Percentiles rank a stretch among this genome's conserved stretches.
phyloP scores from a whole-genome alignment of 1,284 basidiomycete species.

The Trichosporon ovoides region DNA sequence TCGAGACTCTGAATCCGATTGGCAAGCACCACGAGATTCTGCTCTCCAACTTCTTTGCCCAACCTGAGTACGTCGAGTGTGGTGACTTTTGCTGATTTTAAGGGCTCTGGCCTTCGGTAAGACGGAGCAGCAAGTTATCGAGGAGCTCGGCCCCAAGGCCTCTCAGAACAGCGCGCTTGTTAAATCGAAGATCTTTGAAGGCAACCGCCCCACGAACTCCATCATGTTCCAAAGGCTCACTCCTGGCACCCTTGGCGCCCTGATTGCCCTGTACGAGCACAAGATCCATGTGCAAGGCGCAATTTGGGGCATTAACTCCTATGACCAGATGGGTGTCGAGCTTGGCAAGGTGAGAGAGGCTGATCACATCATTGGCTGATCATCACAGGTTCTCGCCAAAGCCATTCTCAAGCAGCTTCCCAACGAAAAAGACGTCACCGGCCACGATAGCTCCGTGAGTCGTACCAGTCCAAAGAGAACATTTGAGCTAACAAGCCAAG shows the following conservation, averaged over 20 bases:
- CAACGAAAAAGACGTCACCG: constrained; percentile 72
- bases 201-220: constrained; percentile 94
- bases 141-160: constrained; percentile 69
- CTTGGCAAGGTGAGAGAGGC: constrained; percentile 66
- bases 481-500: constrained; percentile 49
- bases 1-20: constrained; percentile 89
- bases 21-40: constrained; percentile 96
- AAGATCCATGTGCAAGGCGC: constrained; percentile 98
- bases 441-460: constrained; percentile 86
- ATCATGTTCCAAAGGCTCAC: constrained; percentile 92
- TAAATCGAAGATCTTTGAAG: constrained; percentile 97
- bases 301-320: constrained; percentile 98
- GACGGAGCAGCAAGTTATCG: constrained; percentile 77
- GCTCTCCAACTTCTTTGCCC: constrained; percentile 96
- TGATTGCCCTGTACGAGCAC: constrained; percentile 63
- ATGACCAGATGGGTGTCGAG: constrained; percentile 73
- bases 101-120: constrained; percentile 92
- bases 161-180: constrained; percentile 74
- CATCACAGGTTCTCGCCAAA: constrained; percentile 67
- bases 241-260: constrained; percentile 73
- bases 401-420: constrained; percentile 84
- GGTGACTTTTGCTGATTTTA: constrained; percentile 6
- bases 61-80: constrained; percentile 61
- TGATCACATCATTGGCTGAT: constrained; percentile 16
- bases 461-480: constrained; percentile 36